phyloP scores from a whole-genome alignment of 495 filamentous ascomycete species.

The Emericellopsis terricola region DNA sequence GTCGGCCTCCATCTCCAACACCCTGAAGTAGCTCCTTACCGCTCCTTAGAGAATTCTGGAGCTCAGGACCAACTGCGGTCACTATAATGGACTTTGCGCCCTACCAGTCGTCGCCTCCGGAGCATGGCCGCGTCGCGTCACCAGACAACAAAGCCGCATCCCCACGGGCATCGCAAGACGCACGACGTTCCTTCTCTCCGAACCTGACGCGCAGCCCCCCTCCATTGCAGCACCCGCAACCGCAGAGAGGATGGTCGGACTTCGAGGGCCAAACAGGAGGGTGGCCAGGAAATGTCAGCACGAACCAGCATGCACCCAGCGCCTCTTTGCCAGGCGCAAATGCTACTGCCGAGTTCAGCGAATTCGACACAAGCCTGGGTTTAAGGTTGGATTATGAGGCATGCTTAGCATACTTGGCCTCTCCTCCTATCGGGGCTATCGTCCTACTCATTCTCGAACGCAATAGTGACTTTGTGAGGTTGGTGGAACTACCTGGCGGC shows the following conservation, averaged over 20 bases:
- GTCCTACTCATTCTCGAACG: conserved; percentile 72
- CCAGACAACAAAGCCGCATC: conserved; percentile 34
- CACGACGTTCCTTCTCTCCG: conserved; percentile 27
- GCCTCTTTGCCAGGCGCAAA: conserved; percentile 17
- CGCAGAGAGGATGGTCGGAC: conserved; percentile 29
- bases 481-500: too few relatives aligned
- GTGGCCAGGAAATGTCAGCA: conserved; percentile 3
- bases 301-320: background rate
- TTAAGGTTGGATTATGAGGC: conserved; percentile 66
- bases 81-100: conserved; percentile 98
- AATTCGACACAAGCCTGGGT: conserved; percentile 58
- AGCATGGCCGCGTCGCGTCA: conserved; percentile 54
- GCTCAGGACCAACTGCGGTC: too few relatives aligned
- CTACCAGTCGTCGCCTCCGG: conserved; percentile 77
- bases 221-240: conserved; percentile 30
- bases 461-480: conserved; percentile 95
- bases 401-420: conserved; percentile 68
- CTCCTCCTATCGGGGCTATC: conserved; percentile 77
- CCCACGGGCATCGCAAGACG: conserved; percentile 30
- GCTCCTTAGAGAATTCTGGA: background rate
- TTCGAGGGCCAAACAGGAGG: conserved; percentile 7
- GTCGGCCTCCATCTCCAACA: background rate
- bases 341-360: conserved; percentile 21
- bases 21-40: background rate
- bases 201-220: conserved; percentile 20